phyloP scores from a whole-genome alignment of 2,329 filamentous ascomycete genomes.

The Huntiella bhutanensis region DNA sequence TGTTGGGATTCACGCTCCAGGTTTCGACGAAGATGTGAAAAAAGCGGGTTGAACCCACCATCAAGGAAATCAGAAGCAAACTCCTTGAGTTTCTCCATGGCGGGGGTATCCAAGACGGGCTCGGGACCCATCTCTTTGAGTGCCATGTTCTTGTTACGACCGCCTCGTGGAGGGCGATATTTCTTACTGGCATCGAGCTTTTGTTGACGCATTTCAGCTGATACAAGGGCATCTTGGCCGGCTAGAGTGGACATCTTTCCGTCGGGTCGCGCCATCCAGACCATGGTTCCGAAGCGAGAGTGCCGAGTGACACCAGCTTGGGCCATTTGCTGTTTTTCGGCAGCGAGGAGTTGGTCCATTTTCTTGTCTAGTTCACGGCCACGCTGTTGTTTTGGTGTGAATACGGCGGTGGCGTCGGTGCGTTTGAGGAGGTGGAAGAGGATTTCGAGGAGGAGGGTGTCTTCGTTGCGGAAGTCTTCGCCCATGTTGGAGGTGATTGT shows the following conservation, averaged over 20 bases:
- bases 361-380: conserved; percentile 52
- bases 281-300: conserved; percentile 90
- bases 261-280: conserved; percentile 81
- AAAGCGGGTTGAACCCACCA: conserved; percentile 83
- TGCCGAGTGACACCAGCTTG: conserved; percentile 68
- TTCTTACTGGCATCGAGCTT: conserved; percentile 87
- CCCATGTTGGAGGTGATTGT: conserved; percentile 84
- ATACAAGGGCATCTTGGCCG: conserved; percentile 66
- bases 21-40: conserved; percentile 67
- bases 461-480: conserved; percentile 79
- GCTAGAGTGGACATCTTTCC: conserved; percentile 72
- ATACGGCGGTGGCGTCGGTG: conserved; percentile 65
- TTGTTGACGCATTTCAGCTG: conserved; percentile 51
- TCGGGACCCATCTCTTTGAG: conserved; percentile 60
- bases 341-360: conserved; percentile 53
- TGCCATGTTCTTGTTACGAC: conserved; percentile 40
- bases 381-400: conserved; percentile 60
- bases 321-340: conserved; percentile 68
- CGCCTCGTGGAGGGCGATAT: conserved; percentile 61
- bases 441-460: conserved; percentile 76
- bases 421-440: conserved; percentile 87
- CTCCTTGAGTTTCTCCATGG: conserved; percentile 54
- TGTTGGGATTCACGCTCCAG: conserved; percentile 80
- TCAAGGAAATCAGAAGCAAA: conserved; percentile 93
- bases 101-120: conserved; percentile 48